phyloP scores from a whole-genome alignment of 495 filamentous ascomycete species.

The Patellaria atrata region DNA sequence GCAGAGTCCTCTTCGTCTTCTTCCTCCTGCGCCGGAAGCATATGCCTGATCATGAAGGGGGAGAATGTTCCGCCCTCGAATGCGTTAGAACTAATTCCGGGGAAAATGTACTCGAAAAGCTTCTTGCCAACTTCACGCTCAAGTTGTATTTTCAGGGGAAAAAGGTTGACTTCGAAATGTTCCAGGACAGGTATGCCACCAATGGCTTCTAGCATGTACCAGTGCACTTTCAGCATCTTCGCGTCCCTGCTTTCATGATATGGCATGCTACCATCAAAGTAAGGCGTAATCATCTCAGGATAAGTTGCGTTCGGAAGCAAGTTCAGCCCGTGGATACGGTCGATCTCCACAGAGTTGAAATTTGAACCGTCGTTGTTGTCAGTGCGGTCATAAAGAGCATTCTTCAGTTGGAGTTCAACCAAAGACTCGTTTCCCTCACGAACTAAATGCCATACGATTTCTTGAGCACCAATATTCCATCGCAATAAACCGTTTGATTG shows the following conservation, averaged over 20 bases:
- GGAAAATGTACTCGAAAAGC: conserved; percentile 97
- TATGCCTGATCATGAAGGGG: conserved; percentile 72
- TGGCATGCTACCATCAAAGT: conserved; percentile 47
- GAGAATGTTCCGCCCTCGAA: conserved; percentile 50
- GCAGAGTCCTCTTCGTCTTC: conserved; percentile 33
- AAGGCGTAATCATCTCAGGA: conserved; percentile 87
- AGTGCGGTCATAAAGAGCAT: conserved; percentile 81
- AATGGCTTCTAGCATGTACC: conserved; percentile 96
- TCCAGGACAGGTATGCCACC: conserved; percentile 96
- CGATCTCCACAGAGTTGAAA: conserved; percentile 77
- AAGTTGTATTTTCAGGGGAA: conserved; percentile 85
- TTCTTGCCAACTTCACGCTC: conserved; percentile 87
- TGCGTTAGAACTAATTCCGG: conserved; percentile 48
- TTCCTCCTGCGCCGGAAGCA: conserved; percentile 46
- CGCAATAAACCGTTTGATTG: conserved; percentile 65
- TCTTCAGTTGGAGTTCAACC: conserved; percentile 82
- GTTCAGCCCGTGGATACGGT: conserved; percentile 71
- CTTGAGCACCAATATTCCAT: conserved; percentile 78
- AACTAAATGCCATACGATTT: conserved; percentile 95
- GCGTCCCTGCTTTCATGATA: conserved; percentile 36
- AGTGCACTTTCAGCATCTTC: conserved; percentile 83
- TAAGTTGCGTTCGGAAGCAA: conserved; percentile 81
- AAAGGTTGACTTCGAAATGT: conserved; percentile 87
- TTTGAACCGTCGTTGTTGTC: conserved; percentile 96
- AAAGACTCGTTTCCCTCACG: conserved; percentile 71